Percentiles rank a stretch among this genome's conserved stretches.
phyloP scores from a whole-genome alignment of 1,139 yeast species.

The Nakaseomyces nivariensis region DNA sequence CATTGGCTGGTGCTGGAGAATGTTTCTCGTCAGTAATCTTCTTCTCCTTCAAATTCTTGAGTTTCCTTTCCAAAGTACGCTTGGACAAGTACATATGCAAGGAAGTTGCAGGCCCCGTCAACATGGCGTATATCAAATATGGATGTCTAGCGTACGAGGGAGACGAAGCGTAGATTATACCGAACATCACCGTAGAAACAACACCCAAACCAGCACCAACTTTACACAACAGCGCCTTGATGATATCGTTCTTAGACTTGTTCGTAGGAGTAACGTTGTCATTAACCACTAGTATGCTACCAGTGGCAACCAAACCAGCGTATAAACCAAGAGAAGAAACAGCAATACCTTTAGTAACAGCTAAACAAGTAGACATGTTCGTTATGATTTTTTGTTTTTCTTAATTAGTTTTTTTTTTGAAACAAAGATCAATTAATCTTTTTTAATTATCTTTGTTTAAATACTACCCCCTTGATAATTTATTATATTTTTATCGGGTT shows the following conservation, averaged over 20 bases:
- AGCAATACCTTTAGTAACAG: slow-evolving; percentile 43
- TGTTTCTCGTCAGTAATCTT: slow-evolving; percentile 2
- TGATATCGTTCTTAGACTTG: background rate
- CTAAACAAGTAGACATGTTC: slow-evolving; percentile 24
- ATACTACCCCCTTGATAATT: too few species aligned
- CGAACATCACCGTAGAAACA: slow-evolving; percentile 26
- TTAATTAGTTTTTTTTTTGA: background rate
- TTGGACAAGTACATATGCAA: slow-evolving; percentile 12
- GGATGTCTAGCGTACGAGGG: slow-evolving; percentile 29
- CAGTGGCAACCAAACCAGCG: slow-evolving; percentile 62
- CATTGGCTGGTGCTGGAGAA: background rate
- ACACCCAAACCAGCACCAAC: slow-evolving; percentile 21
- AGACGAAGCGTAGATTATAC: slow-evolving; percentile 27
- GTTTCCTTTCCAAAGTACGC: slow-evolving; percentile 1
- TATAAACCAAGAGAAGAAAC: slow-evolving; percentile 87
- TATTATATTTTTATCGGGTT: too few species aligned
- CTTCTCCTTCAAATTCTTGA: slow-evolving; percentile 1
- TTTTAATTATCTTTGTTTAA: too few species aligned
- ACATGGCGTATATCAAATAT: slow-evolving; percentile 28
- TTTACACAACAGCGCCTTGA: slow-evolving; percentile 13
- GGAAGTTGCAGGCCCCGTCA: slow-evolving; percentile 26
- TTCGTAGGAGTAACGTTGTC: slow-evolving; percentile 5
- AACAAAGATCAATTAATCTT: too few species aligned
- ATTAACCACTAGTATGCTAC: background rate
- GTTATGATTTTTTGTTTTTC: background rate